Percentiles rank a stretch among this genome's conserved stretches.
Conservation (phyloP, 2,329 filamentous ascomycete genomes). For the Fusarium napiforme region DNA sequence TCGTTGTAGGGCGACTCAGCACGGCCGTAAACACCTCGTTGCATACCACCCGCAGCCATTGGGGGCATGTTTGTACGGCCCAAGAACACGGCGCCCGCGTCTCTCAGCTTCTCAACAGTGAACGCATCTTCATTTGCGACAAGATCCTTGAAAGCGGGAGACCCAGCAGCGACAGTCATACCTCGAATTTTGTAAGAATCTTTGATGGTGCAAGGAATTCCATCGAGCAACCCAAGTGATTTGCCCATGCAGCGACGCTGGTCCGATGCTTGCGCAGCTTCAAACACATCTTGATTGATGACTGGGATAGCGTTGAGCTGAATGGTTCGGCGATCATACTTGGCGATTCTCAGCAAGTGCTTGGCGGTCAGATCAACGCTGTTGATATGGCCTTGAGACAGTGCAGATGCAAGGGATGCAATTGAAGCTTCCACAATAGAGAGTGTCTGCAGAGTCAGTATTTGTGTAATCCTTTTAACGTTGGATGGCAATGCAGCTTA, state of each 20-base stretch:
- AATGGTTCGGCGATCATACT: neutral
- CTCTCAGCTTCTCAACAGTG: conserved; percentile 51
- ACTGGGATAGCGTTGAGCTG: neutral
- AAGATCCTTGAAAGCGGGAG: conserved; percentile 63
- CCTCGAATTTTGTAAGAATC: conserved; percentile 66
- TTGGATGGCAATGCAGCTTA: fast-evolving
- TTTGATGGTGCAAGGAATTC: conserved; percentile 57
- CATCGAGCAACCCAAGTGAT: neutral
- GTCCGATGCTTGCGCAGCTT: neutral
- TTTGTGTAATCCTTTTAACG: neutral
- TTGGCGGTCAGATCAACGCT: conserved; percentile 2
- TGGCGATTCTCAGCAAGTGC: conserved; percentile 1
- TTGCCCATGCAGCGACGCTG: neutral
- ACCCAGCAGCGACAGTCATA: conserved; percentile 64
- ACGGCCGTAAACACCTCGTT: conserved; percentile 1
- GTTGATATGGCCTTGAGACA: neutral
- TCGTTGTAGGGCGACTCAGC: conserved; percentile 1
- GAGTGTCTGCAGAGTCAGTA: neutral
- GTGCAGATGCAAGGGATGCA: neutral
- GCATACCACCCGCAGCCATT: conserved; percentile 5
- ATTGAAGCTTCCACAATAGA: conserved; percentile 1
- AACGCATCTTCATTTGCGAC: conserved; percentile 64
- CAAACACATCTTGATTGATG: neutral
- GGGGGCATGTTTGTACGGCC: conserved; percentile 5
- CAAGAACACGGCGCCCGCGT: neutral